Evolutionary conservation across 495 filamentous ascomycete genomes (phyloP).

Genomic region (Hyaloscypha variabilis): DNA sequence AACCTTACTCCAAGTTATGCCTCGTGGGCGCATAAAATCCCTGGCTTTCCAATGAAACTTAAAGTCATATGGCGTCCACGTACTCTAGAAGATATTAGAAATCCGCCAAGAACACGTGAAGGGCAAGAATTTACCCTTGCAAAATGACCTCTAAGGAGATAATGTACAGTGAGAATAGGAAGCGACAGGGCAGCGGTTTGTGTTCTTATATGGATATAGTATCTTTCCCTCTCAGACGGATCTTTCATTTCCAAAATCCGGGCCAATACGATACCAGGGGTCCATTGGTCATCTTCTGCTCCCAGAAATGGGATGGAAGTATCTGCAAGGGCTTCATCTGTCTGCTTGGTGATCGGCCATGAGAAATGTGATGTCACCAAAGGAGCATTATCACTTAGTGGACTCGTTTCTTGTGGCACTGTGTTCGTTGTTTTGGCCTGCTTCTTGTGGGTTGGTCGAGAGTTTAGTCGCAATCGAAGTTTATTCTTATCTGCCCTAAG

Average conservation of each 20-base stretch:
- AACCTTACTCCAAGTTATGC: conserved; percentile 18
- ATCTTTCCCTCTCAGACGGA: neutral
- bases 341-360: too few species aligned
- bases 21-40: neutral
- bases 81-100: neutral
- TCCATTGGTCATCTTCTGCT: neutral
- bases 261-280: neutral
- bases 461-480: too few species aligned
- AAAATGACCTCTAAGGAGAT: neutral
- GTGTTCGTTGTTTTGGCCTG: too few species aligned
- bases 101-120: neutral
- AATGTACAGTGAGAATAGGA: neutral
- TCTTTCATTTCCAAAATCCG: neutral
- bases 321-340: too few species aligned
- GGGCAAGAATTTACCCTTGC: neutral
- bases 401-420: too few species aligned
- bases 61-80: neutral
- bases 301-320: too few species aligned
- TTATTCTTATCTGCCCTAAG: too few species aligned
- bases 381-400: too few species aligned
- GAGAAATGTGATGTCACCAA: too few species aligned
- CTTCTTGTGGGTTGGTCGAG: too few species aligned
- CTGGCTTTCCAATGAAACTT: neutral
- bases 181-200: neutral
- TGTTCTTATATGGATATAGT: neutral